phyloP scores from a whole-genome alignment of 2,329 filamentous ascomycete species.

The Colletotrichum simmondsii region DNA sequence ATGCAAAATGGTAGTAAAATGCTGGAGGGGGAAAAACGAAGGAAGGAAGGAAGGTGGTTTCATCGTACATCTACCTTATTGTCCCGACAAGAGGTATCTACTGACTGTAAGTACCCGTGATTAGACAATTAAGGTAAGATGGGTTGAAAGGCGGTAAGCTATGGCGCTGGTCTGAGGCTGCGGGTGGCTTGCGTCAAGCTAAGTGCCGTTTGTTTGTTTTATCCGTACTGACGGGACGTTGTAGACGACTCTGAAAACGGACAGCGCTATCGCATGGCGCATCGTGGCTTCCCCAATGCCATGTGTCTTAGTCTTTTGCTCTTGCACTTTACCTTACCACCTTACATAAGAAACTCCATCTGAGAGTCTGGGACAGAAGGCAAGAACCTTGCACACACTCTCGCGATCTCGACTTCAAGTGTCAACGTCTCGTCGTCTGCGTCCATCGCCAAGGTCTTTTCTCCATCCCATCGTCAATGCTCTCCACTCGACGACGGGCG shows the following conservation, averaged over 20 bases:
- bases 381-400: not conserved
- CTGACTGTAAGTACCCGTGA: too few relatives aligned
- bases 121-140: too few relatives aligned
- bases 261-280: not conserved
- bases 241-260: not conserved
- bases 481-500: conserved; percentile 18
- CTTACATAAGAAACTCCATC: not conserved
- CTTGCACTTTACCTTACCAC: not conserved
- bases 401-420: conserved; percentile 4
- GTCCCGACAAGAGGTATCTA: too few relatives aligned
- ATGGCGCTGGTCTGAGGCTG: not conserved
- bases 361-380: not conserved
- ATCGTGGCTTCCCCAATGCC: not conserved
- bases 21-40: not conserved
- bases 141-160: not conserved
- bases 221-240: not conserved
- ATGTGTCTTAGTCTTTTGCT: not conserved
- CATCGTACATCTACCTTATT: too few relatives aligned
- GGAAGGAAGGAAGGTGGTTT: not conserved
- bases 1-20: not conserved
- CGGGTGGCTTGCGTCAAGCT: not conserved
- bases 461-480: conserved; percentile 16
- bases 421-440: not conserved
- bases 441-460: conserved; percentile 1
- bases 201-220: not conserved